These are phyloP conservation scores for Scenedesmus sp. DNA, from an alignment of 163 green algal genomes.

Conservation along the genomic window DNA sequence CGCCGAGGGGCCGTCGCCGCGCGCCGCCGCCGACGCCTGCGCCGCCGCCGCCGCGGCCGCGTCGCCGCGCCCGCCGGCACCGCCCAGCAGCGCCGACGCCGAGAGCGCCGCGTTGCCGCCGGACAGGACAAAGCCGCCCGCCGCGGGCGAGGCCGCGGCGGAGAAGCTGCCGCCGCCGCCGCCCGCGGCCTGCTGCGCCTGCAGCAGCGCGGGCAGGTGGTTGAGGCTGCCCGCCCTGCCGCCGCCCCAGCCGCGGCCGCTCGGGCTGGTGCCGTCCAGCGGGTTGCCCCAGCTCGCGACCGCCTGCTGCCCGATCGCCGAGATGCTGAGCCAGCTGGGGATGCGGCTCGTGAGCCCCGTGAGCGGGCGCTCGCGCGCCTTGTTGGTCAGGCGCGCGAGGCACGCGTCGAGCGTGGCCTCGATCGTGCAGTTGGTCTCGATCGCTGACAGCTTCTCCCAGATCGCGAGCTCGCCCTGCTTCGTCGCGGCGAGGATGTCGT, in stretches of 20 bases:
- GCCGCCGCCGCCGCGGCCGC: not conserved
- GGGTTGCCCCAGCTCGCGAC: slow-evolving; percentile 45
- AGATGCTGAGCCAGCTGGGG: slow-evolving; percentile 46
- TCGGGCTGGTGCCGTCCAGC: slow-evolving; percentile 3
- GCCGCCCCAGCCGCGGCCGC: slow-evolving; percentile 4
- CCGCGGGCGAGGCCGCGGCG: not conserved
- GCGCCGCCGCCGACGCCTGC: not conserved
- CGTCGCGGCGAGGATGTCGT: slow-evolving; percentile 71
- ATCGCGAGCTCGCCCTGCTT: slow-evolving; percentile 83
- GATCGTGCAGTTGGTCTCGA: slow-evolving; percentile 92
- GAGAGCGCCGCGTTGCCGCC: not conserved
- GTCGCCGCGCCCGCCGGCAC: not conserved
- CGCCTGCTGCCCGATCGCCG: slow-evolving; percentile 34
- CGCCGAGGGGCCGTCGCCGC: not conserved
- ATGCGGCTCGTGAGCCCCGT: slow-evolving; percentile 19
- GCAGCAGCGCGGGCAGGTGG: slow-evolving; percentile 32
- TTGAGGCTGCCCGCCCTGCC: not conserved
- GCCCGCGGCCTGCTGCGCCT: not conserved
- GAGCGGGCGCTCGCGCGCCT: slow-evolving; percentile 46
- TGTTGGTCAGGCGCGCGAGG: slow-evolving; percentile 69
- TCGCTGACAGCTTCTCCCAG: slow-evolving; percentile 88
- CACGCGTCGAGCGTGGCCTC: slow-evolving; percentile 89
- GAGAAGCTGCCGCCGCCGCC: not conserved
- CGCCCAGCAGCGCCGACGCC: too few relatives aligned
- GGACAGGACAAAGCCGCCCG: not conserved